Evolutionary conservation across 495 filamentous ascomycete genomes (phyloP), one percentile per base, ranked within the genome.

Genomic region (Daldinia caldariorum): DNA sequence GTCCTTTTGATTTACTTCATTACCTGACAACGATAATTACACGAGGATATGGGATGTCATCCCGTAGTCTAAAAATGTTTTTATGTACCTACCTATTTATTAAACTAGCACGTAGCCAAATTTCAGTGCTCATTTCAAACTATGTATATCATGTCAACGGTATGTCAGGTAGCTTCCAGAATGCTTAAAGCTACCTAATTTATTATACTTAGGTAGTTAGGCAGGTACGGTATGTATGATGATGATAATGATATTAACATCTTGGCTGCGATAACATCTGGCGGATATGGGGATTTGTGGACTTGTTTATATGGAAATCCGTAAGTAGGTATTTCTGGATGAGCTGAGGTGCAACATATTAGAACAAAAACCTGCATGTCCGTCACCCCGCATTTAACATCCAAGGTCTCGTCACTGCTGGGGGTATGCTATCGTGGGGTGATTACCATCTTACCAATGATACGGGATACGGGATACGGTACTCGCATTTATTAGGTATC

Each of bases 381-480:
- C 54, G 55, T 67, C 69, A 71, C 63, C 69, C 69, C 69, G 63
- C 69, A 71, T 58, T 63, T 55, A 41, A 67, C 55, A 18, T 67
- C 54, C 0, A 62, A 67, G n/a, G 49, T 53, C 32, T 66, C 41
- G 35, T 38, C 49, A 18, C 9, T 59, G 31, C 20, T 50, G 34
- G 49, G 61, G 43, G 41, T 59, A 41, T 45, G 20, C 34, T 38
- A 20, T 59, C 57, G 63, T 63, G 69, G 69, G 69, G 62, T 70
- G 57, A 35, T 63, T 56, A 50, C n/a, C n/a, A n/a, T 32, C 10
- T 12, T 18, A 29, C 43, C 53, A 59, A 14, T 22, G 16, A 63
- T 50, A 47, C 18, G 20, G 34, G 16, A 63, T 50, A 47, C 18
- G 43, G 43, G 26, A 26, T 26, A 26, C 26, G 26, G 26, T 3